A percentile compares a stretch with the other conserved stretches of the same genome.
phyloP scores from a whole-genome alignment of 2,329 filamentous ascomycete genomes.

The Neonectria magnoliae region DNA sequence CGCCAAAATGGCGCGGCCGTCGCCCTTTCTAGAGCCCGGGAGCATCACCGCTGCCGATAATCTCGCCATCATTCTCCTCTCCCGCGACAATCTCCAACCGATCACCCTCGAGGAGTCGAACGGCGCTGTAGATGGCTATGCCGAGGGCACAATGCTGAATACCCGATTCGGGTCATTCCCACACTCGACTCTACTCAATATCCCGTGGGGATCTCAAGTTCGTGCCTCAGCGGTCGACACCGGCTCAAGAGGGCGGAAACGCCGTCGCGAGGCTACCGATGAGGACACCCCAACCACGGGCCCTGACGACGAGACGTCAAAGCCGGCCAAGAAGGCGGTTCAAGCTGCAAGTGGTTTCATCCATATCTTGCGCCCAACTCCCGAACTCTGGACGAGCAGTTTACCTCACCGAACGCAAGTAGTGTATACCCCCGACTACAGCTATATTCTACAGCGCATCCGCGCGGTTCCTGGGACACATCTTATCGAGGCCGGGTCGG shows the following conservation, averaged over 20 bases:
- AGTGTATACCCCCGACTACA: slow-evolving; percentile 88
- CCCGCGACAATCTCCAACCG: slow-evolving; percentile 85
- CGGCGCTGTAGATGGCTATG: slow-evolving; percentile 75
- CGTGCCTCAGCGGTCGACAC: slow-evolving; percentile 91
- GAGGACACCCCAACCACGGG: slow-evolving; percentile 54
- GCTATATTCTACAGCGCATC: slow-evolving; percentile 82
- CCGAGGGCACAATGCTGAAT: slow-evolving; percentile 83
- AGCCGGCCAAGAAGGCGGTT: slow-evolving; percentile 58
- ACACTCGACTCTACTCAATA: slow-evolving; percentile 77
- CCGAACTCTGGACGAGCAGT: slow-evolving; percentile 83
- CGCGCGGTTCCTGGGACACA: slow-evolving; percentile 76
- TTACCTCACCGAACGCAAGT: slow-evolving; percentile 86
- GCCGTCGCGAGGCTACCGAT: slow-evolving; percentile 60
- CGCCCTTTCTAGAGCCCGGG: slow-evolving; percentile 83
- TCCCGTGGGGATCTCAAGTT: slow-evolving; percentile 93
- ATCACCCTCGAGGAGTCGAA: slow-evolving; percentile 72
- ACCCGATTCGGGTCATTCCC: slow-evolving; percentile 94
- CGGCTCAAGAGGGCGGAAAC: slow-evolving; percentile 82
- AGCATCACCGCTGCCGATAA: slow-evolving; percentile 68
- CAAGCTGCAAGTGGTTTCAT: slow-evolving; percentile 76
- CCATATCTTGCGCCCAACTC: slow-evolving; percentile 81
- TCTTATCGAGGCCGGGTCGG: slow-evolving; percentile 83
- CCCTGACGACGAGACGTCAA: slow-evolving; percentile 50
- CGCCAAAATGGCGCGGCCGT: slow-evolving; percentile 56
- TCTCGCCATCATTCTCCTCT: slow-evolving; percentile 87